Evolutionary conservation across 2,329 filamentous ascomycete genomes (phyloP).

Genomic region (Monascus ruber): DNA sequence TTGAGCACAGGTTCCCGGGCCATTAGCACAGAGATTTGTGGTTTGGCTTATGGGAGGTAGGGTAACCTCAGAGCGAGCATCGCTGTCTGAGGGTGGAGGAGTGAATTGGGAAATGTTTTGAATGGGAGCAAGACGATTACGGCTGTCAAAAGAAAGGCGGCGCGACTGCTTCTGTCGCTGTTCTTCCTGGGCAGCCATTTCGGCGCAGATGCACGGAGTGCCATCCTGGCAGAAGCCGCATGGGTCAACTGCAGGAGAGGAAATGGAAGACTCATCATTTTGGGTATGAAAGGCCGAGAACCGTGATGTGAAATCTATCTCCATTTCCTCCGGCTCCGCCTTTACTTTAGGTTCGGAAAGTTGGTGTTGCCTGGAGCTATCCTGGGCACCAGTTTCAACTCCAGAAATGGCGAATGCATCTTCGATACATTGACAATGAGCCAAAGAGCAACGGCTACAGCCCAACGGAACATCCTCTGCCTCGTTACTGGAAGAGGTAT

Average conservation of each 20-base stretch:
- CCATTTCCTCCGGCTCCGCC: slow-evolving; percentile 41
- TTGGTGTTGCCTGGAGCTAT: slow-evolving; percentile 41
- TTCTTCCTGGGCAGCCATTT: slow-evolving; percentile 41
- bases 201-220: slow-evolving; percentile 72
- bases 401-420: slow-evolving; percentile 40
- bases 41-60: slow-evolving; percentile 25
- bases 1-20: slow-evolving; percentile 68
- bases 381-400: slow-evolving; percentile 28
- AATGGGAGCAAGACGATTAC: slow-evolving; percentile 33
- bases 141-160: slow-evolving; percentile 15
- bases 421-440: slow-evolving; percentile 52
- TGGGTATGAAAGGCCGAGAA: slow-evolving; percentile 39
- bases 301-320: slow-evolving; percentile 63
- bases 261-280: slow-evolving; percentile 16
- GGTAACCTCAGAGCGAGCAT: slow-evolving; percentile 45
- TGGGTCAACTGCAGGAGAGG: slow-evolving; percentile 45
- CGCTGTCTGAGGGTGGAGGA: slow-evolving; percentile 43
- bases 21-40: slow-evolving; percentile 45
- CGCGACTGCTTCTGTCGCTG: slow-evolving; percentile 29
- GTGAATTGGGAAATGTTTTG: slow-evolving; percentile 39
- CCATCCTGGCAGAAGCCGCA: slow-evolving; percentile 78
- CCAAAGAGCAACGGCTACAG: slow-evolving; percentile 55
- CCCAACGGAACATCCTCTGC: slow-evolving; percentile 38
- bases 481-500: slow-evolving; percentile 4
- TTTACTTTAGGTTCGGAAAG: slow-evolving; percentile 39